A percentile compares a stretch with the other conserved stretches of the same genome.
Conservation (phyloP, 176 grass and related monocot genomes). For the Thinopyrum elongatum region DNA sequence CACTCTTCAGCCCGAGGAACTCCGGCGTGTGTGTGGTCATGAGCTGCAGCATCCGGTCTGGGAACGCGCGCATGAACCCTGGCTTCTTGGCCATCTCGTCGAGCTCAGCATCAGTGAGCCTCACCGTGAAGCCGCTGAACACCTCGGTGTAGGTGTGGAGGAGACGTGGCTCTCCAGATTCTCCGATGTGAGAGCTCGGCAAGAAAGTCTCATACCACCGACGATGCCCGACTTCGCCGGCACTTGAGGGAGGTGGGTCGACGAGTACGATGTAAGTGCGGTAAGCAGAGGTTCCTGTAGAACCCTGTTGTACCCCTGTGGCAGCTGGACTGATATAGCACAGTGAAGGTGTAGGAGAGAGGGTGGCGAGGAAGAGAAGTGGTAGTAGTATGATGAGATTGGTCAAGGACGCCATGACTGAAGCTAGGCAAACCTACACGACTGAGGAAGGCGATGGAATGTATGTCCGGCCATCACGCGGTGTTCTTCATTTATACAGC, state of each 20-base stretch:
- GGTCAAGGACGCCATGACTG: neutral
- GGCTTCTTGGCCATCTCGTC: constrained; percentile 13
- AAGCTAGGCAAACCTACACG: neutral
- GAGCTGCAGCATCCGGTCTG: constrained; percentile 9
- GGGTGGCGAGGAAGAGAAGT: neutral
- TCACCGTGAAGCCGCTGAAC: constrained; percentile 41
- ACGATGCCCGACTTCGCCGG: neutral
- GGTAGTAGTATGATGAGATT: neutral
- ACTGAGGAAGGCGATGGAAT: constrained; percentile 1
- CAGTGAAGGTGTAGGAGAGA: neutral
- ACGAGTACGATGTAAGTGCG: constrained; percentile 19
- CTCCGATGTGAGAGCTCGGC: neutral
- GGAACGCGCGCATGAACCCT: constrained; percentile 27
- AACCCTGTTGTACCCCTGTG: too few species aligned
- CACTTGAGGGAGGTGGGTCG: neutral
- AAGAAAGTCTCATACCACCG: constrained; percentile 44
- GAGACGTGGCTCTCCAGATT: constrained; percentile 23
- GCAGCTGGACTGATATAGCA: neutral
- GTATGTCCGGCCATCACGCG: neutral
- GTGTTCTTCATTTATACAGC: neutral
- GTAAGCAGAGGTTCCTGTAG: neutral
- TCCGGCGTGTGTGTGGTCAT: constrained; percentile 46
- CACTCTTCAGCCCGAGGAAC: constrained; percentile 16
- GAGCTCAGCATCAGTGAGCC: constrained; percentile 31
- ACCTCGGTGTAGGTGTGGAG: constrained; percentile 37